These are phyloP conservation scores for Lophium mytilinum DNA, from an alignment of 495 filamentous ascomycete species.

Conservation along the genomic window DNA sequence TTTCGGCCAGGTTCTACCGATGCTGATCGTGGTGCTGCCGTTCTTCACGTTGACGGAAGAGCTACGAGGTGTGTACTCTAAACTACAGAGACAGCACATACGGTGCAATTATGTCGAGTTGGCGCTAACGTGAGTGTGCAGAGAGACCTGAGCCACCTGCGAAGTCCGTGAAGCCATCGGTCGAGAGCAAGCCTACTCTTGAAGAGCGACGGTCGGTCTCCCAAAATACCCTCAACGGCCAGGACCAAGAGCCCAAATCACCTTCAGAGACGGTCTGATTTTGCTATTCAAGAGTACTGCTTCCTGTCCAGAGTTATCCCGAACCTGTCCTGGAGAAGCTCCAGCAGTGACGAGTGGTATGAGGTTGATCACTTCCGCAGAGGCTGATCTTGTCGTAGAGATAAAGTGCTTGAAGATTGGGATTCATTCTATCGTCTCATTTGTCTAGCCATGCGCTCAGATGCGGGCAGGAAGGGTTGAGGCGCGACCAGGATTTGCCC, in stretches of 20 bases:
- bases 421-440: no score
- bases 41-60: conserved; percentile 17
- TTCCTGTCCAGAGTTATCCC: no score
- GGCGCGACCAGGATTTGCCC: no score
- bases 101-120: not conserved
- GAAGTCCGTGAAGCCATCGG: not conserved
- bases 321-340: no score
- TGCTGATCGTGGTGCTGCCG: conserved; percentile 2
- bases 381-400: no score
- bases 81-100: not conserved
- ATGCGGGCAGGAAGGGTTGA: no score
- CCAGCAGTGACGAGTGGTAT: no score
- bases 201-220: not conserved
- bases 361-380: no score
- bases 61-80: not conserved
- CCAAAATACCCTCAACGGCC: conserved; percentile 26
- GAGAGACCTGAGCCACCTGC: not conserved
- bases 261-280: not conserved
- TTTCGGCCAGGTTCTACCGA: conserved; percentile 5
- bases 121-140: not conserved
- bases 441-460: no score
- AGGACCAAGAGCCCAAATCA: conserved; percentile 16
- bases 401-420: no score
- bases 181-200: not conserved
- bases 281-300: no score